These are phyloP conservation scores for Tulasnella sp. DNA, from an alignment of 768 basidiomycete genomes.

Conservation along the genomic window DNA sequence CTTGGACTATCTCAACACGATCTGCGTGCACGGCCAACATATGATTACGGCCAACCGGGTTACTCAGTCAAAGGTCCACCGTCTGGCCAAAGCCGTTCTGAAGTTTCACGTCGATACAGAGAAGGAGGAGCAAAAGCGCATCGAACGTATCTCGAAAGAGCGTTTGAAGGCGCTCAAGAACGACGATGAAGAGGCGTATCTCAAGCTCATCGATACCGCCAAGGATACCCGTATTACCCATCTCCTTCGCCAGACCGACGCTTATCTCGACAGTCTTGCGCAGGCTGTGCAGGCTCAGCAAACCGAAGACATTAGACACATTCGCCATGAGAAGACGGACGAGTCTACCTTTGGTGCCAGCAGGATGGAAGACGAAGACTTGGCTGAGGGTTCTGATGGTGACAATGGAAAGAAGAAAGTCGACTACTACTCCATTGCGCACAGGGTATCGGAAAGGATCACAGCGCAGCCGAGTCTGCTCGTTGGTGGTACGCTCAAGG, in stretches of 20 bases:
- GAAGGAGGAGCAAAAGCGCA: conserved; percentile 95
- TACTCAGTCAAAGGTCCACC: conserved; percentile 44
- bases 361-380: conserved; percentile 40
- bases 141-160: conserved; percentile 92
- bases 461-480: conserved; percentile 59
- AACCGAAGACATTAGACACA: conserved; percentile 36
- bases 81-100: conserved; percentile 65
- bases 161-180: conserved; percentile 95
- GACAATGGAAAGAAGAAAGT: conserved; percentile 58
- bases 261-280: conserved; percentile 88
- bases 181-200: conserved; percentile 99
- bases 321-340: conserved; percentile 41
- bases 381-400: conserved; percentile 32
- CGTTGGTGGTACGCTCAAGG: conserved; percentile 80
- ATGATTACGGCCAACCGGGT: conserved; percentile 45
- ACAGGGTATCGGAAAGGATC: conserved; percentile 79
- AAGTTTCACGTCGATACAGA: conserved; percentile 82
- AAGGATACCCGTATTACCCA: conserved; percentile 99
- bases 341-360: conserved; percentile 89
- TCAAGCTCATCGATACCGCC: conserved; percentile 96
- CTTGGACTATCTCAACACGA: conserved; percentile 80
- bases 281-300: conserved; percentile 91
- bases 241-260: conserved; percentile 83
- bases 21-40: conserved; percentile 71
- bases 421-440: conserved; percentile 95